Percentiles rank a stretch among this genome's conserved stretches.
phyloP scores from a whole-genome alignment of 495 filamentous ascomycete genomes.

The Aspergillus haitiensis region DNA sequence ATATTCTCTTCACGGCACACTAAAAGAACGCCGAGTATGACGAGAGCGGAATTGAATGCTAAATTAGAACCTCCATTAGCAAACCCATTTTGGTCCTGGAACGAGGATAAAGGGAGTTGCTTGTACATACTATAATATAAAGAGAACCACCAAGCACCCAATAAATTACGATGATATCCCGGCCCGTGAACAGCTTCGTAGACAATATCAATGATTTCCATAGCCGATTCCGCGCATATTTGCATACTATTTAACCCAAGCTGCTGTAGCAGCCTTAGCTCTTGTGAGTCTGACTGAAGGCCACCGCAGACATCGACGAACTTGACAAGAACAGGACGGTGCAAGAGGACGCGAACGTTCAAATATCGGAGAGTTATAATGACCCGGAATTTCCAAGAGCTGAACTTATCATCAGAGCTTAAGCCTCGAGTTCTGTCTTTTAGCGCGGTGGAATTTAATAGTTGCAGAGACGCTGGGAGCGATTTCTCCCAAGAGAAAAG shows the following conservation, averaged over 20 bases:
- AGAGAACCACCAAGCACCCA: slow-evolving; percentile 48
- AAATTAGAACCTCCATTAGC: neutral
- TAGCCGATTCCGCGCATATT: slow-evolving; percentile 39
- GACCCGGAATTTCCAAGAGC: slow-evolving; percentile 30
- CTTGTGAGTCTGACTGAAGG: slow-evolving; percentile 30
- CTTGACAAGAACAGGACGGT: slow-evolving; percentile 41
- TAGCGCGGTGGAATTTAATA: slow-evolving; percentile 11
- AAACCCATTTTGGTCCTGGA: too few species aligned
- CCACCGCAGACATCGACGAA: slow-evolving; percentile 34
- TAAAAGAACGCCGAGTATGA: slow-evolving; percentile 35
- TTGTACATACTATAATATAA: slow-evolving; percentile 41
- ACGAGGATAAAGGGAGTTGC: neutral
- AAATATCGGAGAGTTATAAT: slow-evolving; percentile 40
- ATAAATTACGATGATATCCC: slow-evolving; percentile 28
- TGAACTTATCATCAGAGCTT: slow-evolving; percentile 5
- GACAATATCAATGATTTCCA: slow-evolving; percentile 39
- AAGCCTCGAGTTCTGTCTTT: slow-evolving; percentile 3
- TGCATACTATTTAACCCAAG: slow-evolving; percentile 41
- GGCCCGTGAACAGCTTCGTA: slow-evolving; percentile 28
- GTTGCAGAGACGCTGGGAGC: slow-evolving; percentile 17
- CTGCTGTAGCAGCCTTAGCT: slow-evolving; percentile 27
- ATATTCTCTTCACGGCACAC: slow-evolving; percentile 25
- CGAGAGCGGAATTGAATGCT: slow-evolving; percentile 45
- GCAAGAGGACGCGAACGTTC: slow-evolving; percentile 39
- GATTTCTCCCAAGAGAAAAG: slow-evolving; percentile 25